A percentile compares a stretch with the other conserved stretches of the same genome.
These are phyloP conservation scores for Amphicarpaea edgeworthii DNA, from an alignment of 306 rosid genomes.

Conservation along the genomic window DNA sequence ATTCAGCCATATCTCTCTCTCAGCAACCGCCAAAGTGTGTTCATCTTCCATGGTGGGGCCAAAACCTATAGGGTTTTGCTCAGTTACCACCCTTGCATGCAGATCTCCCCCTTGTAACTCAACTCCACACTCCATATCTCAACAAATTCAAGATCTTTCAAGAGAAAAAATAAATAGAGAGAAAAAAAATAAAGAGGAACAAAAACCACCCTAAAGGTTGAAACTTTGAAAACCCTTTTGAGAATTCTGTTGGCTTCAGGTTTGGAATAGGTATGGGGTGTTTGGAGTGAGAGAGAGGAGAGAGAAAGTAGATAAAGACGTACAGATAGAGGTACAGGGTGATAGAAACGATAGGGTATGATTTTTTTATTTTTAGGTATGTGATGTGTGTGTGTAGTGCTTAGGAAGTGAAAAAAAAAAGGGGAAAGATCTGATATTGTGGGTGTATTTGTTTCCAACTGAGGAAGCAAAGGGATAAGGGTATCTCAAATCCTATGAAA, in stretches of 20 bases:
- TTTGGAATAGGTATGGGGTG: constrained; percentile 7
- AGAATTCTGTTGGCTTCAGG: constrained; percentile 40
- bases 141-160: constrained; percentile 27
- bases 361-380: not conserved
- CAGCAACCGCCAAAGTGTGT: constrained; percentile 42
- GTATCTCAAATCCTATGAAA: constrained; percentile 57
- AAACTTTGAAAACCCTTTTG: constrained; percentile 34
- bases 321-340: constrained; percentile 29
- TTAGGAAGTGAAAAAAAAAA: constrained; percentile 54
- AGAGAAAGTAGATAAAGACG: constrained; percentile 51
- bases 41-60: constrained; percentile 42
- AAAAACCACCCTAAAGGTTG: constrained; percentile 11
- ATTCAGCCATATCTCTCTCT: constrained; percentile 67
- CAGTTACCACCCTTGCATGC: constrained; percentile 61
- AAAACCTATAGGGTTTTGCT: constrained; percentile 41
- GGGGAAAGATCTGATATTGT: constrained; percentile 49
- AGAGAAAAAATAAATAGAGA: too few species aligned
- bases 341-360: constrained; percentile 30
- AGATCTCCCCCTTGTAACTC: constrained; percentile 57
- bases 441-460: constrained; percentile 48
- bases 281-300: constrained; percentile 31
- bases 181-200: not conserved
- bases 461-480: constrained; percentile 78
- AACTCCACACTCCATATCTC: constrained; percentile 44
- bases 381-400: constrained; percentile 46